A percentile compares a stretch with the other conserved stretches of the same genome.
phyloP scores from a whole-genome alignment of 2,329 filamentous ascomycete species.

The Verticillium isaacii region DNA sequence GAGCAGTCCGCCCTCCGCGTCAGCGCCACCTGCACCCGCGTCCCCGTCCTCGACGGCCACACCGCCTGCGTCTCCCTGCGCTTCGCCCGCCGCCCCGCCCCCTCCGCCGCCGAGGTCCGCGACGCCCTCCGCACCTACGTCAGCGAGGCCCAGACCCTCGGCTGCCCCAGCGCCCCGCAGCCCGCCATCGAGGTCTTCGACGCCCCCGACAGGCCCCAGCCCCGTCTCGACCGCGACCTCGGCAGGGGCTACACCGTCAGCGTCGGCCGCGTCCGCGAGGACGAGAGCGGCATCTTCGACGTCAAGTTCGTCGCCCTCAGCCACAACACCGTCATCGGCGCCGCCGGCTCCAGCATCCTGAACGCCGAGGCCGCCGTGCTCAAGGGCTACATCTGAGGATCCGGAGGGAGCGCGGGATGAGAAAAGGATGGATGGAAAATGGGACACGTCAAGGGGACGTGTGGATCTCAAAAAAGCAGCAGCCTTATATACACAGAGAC shows the following conservation, averaged over 20 bases:
- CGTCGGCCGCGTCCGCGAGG: conserved; percentile 80
- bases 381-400: conserved; percentile 69
- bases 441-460: neutral
- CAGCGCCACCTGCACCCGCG: conserved; percentile 85
- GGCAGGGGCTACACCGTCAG: conserved; percentile 85
- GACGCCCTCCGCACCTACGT: conserved; percentile 75
- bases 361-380: conserved; percentile 91
- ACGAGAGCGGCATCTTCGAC: conserved; percentile 86
- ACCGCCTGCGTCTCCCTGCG: conserved; percentile 87
- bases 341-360: conserved; percentile 90
- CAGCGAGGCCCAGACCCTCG: conserved; percentile 75
- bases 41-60: conserved; percentile 92
- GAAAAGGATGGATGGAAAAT: conserved; percentile 6
- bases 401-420: neutral
- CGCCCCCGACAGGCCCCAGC: conserved; percentile 85
- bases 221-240: conserved; percentile 81
- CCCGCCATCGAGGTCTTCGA: conserved; percentile 85
- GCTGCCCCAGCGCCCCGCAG: conserved; percentile 80
- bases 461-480: neutral
- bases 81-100: conserved; percentile 72
- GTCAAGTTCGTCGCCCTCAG: conserved; percentile 92
- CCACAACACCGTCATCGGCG: conserved; percentile 86
- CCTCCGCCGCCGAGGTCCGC: conserved; percentile 71
- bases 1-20: conserved; percentile 72
- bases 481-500: neutral